Percentiles rank a stretch among this genome's conserved stretches.
Evolutionary conservation across 1,139 yeast genomes (phyloP).

Genomic region (Taphrina deformans): DNA sequence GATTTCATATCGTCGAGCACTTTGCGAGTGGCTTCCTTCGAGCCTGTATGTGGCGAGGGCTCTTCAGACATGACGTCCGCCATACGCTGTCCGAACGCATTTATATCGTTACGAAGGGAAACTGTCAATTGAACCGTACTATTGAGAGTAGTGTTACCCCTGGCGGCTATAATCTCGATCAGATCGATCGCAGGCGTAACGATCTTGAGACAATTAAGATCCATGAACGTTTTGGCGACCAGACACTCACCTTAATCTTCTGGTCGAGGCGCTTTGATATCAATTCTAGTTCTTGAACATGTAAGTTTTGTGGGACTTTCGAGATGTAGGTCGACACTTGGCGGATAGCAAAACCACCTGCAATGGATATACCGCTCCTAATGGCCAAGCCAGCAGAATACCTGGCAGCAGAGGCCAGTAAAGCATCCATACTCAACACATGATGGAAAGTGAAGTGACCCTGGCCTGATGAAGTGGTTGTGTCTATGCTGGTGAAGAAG

Average conservation of each 20-base stretch:
- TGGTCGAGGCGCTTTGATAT: conserved; percentile 35
- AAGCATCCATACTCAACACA: conserved; percentile 19
- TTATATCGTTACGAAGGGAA: conserved; percentile 61
- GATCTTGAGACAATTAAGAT: conserved; percentile 43
- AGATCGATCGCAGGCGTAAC: conserved; percentile 70
- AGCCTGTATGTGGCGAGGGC: background rate
- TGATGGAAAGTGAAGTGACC: too few relatives aligned
- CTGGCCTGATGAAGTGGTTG: too few relatives aligned
- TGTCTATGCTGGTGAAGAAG: background rate
- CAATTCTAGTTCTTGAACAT: conserved; percentile 28
- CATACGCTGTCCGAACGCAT: conserved; percentile 58
- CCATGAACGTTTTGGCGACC: too few relatives aligned
- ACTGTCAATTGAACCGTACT: conserved; percentile 59
- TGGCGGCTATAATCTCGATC: conserved; percentile 65
- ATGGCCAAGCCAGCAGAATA: conserved; percentile 38
- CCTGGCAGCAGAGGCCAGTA: conserved; percentile 34
- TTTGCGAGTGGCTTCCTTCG: conserved; percentile 41
- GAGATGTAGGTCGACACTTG: conserved; percentile 36
- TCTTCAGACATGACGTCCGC: conserved; percentile 42
- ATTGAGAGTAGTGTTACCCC: conserved; percentile 67
- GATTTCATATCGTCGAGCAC: conserved; percentile 40
- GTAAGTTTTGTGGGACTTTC: conserved; percentile 32
- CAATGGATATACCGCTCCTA: conserved; percentile 36
- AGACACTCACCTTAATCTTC: conserved; percentile 29
- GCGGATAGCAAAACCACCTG: conserved; percentile 36